These are phyloP conservation scores for Areca catechu DNA, from an alignment of 176 grass and related monocot genomes.

Conservation along the genomic window DNA sequence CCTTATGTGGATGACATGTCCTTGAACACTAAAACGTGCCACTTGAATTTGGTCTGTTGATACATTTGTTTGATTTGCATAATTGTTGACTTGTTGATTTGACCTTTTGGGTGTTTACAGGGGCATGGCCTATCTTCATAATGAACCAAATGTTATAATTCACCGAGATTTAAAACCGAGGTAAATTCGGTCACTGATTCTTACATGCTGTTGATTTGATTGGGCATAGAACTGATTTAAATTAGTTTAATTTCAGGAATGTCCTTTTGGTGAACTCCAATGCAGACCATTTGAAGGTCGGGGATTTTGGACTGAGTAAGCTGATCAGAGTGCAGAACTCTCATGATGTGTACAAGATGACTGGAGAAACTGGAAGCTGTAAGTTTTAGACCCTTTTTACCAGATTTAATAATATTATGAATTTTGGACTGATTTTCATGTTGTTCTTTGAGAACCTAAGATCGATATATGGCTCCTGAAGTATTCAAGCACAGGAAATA, in stretches of 20 bases:
- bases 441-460: conserved; percentile 27
- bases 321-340: conserved; percentile 83
- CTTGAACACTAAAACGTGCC: too few relatives aligned
- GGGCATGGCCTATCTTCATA: conserved; percentile 99
- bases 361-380: conserved; percentile 99
- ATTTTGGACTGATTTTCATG: conserved; percentile 2
- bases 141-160: conserved; percentile 96
- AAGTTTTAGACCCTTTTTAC: conserved; percentile 31
- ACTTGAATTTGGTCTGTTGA: too few relatives aligned
- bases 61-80: too few relatives aligned
- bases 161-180: conserved; percentile 97
- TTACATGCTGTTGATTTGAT: conserved; percentile 12
- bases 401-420: conserved; percentile 1
- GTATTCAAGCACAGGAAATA: conserved; percentile 98
- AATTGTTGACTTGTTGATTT: too few relatives aligned
- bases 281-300: conserved; percentile 96
- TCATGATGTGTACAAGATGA: conserved; percentile 97
- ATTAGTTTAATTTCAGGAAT: conserved; percentile 53
- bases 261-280: conserved; percentile 90
- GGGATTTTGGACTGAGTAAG: conserved; percentile 98
- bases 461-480: conserved; percentile 99
- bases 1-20: neutral
- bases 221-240: conserved; percentile 20
- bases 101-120: conserved; percentile 23
- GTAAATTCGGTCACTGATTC: conserved; percentile 25